Evolutionary conservation across 1,284 basidiomycete genomes (phyloP).

Genomic region (Cutaneotrichosporon sp.): DNA sequence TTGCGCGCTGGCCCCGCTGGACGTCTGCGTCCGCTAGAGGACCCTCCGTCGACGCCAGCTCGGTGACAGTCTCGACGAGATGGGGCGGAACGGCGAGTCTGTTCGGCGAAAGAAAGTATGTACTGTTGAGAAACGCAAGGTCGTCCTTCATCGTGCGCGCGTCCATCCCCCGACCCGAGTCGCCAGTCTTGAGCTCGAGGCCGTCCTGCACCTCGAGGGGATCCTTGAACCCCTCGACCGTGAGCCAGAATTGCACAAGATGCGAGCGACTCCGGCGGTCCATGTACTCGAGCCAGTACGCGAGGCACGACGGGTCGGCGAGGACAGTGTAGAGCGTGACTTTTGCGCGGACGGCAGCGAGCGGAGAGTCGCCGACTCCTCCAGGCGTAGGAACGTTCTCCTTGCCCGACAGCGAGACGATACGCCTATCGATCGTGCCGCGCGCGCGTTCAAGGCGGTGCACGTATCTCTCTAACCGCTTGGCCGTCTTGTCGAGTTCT

Average conservation of each 20-base stretch:
- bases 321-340: constrained; percentile 58
- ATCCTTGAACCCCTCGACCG: constrained; percentile 94
- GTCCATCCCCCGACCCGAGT: constrained; percentile 1
- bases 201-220: constrained; percentile 74
- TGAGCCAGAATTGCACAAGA: constrained; percentile 93
- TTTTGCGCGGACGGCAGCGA: neutral
- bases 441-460: constrained; percentile 83
- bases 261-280: constrained; percentile 77
- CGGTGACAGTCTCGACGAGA: constrained; percentile 20
- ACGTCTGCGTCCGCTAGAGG: constrained; percentile 17
- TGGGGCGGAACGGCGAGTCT: constrained; percentile 20
- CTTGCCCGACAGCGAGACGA: constrained; percentile 64
- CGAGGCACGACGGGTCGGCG: constrained; percentile 77
- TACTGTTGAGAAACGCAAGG: constrained; percentile 74
- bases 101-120: constrained; percentile 65
- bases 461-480: constrained; percentile 63
- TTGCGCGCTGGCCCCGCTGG: constrained; percentile 42
- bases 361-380: neutral
- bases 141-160: constrained; percentile 56
- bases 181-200: constrained; percentile 2
- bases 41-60: constrained; percentile 12
- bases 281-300: constrained; percentile 98
- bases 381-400: neutral
- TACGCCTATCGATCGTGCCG: constrained; percentile 75
- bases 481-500: constrained; percentile 10